Conservation (phyloP, 2,329 filamentous ascomycete species). For the Neoscytalidium dimidiatum region DNA sequence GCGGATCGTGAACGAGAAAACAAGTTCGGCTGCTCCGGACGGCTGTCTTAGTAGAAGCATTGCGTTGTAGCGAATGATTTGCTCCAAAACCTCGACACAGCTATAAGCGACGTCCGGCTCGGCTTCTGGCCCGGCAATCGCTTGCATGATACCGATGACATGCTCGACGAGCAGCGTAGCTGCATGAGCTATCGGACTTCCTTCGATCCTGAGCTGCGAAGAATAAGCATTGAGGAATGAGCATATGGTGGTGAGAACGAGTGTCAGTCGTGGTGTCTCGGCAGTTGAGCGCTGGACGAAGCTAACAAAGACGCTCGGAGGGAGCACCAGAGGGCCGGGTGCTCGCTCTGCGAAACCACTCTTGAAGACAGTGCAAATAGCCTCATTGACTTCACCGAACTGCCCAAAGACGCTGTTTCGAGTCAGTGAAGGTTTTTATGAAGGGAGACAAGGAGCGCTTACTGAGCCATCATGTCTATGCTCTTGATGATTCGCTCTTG, state of each 20-base stretch:
- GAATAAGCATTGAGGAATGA: conserved; percentile 56
- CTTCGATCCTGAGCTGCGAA: conserved; percentile 32
- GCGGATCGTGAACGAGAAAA: conserved; percentile 72
- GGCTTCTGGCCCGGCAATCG: conserved; percentile 62
- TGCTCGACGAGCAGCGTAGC: conserved; percentile 54
- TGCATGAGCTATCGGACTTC: conserved; percentile 42
- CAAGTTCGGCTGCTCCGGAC: conserved; percentile 59
- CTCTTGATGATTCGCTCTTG: conserved; percentile 56
- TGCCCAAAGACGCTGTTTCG: conserved; percentile 50
- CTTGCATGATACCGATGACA: conserved; percentile 63
- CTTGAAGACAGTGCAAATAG: conserved; percentile 70
- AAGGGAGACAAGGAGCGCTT: neutral
- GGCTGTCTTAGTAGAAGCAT: conserved; percentile 64
- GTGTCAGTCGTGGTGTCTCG: conserved; percentile 66
- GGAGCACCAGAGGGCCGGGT: conserved; percentile 76
- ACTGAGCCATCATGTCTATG: conserved; percentile 50
- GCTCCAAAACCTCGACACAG: conserved; percentile 70
- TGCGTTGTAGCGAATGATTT: conserved; percentile 62
- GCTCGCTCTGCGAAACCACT: conserved; percentile 74
- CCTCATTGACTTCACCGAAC: conserved; percentile 69
- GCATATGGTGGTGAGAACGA: conserved; percentile 70
- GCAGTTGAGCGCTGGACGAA: conserved; percentile 63
- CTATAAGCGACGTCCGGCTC: conserved; percentile 74
- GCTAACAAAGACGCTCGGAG: conserved; percentile 64
- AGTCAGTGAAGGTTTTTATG: neutral